Evolutionary conservation across 2,329 filamentous ascomycete species (phyloP).

Genomic region (Elsinoe ampelina): DNA sequence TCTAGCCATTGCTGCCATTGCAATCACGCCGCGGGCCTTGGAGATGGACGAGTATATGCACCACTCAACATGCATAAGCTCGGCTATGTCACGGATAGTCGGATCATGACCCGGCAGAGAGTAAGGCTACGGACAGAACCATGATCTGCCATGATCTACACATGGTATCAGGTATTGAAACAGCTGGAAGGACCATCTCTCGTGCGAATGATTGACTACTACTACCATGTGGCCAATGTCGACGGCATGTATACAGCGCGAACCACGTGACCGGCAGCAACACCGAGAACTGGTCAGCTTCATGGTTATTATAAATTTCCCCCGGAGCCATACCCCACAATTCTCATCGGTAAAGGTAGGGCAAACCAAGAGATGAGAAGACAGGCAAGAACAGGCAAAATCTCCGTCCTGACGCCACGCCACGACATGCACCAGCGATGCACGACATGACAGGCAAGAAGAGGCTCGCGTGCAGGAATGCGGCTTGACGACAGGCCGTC

Average conservation of each 20-base stretch:
- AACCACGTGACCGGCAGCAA: too few relatives aligned
- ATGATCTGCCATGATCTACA: too few relatives aligned
- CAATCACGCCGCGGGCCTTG: background rate
- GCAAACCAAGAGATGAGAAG: background rate
- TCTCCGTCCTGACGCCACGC: background rate
- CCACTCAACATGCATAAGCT: conserved; percentile 1
- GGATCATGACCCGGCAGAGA: background rate
- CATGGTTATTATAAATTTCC: too few relatives aligned
- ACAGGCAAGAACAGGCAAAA: background rate
- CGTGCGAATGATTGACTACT: too few relatives aligned
- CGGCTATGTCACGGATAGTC: conserved; percentile 4
- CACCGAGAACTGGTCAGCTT: too few relatives aligned
- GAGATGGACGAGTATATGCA: background rate
- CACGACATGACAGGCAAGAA: background rate
- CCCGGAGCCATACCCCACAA: too few relatives aligned
- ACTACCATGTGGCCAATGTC: too few relatives aligned
- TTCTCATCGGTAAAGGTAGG: background rate
- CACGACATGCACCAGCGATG: background rate
- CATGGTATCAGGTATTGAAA: too few relatives aligned
- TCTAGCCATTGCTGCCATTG: background rate
- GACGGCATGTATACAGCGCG: too few relatives aligned
- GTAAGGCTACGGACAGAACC: too few relatives aligned
- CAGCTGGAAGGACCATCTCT: too few relatives aligned
- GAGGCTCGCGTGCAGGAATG: background rate
- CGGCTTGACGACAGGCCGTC: background rate